Evolutionary conservation across 148 eudicot species (phyloP).

Genomic region (Fagopyrum esculentum): DNA sequence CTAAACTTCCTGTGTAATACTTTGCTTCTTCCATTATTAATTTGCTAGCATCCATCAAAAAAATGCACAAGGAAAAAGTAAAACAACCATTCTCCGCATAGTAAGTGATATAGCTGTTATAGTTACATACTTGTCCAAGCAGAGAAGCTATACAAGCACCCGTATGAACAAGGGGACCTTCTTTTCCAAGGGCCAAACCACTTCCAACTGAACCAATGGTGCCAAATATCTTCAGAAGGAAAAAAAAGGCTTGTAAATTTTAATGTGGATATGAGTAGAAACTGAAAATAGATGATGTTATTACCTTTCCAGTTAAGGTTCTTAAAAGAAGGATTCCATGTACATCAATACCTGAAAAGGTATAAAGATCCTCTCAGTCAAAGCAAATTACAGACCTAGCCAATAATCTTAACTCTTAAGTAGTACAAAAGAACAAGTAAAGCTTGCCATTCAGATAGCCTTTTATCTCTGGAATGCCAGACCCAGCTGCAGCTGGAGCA

Average conservation of each 20-base stretch:
- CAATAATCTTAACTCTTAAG: not conserved
- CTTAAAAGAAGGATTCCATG: conserved; percentile 91
- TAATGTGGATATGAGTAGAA: conserved; percentile 4
- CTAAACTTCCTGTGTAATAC: too few relatives aligned
- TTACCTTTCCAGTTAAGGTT: conserved; percentile 93
- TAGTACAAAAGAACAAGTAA: conserved; percentile 7
- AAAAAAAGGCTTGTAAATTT: not conserved
- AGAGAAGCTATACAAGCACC: conserved; percentile 99
- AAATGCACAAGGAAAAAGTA: conserved; percentile 1
- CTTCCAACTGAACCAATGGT: conserved; percentile 99
- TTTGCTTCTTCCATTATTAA: too few relatives aligned
- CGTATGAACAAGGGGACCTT: conserved; percentile 96
- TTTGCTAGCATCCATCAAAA: not conserved
- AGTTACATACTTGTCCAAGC: conserved; percentile 75
- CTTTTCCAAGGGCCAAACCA: conserved; percentile 97
- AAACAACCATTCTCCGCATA: too few relatives aligned
- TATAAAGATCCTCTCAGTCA: conserved; percentile 2
- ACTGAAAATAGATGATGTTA: conserved; percentile 1
- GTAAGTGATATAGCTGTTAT: not conserved
- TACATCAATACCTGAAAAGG: conserved; percentile 68
- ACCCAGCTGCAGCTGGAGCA: conserved; percentile 20
- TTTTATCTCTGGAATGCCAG: conserved; percentile 98
- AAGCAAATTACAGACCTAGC: not conserved
- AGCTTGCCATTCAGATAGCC: conserved; percentile 89
- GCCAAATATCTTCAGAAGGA: conserved; percentile 67